Conservation (phyloP, 2,329 filamentous ascomycete genomes). For the Teratosphaeriaceae sp. region DNA sequence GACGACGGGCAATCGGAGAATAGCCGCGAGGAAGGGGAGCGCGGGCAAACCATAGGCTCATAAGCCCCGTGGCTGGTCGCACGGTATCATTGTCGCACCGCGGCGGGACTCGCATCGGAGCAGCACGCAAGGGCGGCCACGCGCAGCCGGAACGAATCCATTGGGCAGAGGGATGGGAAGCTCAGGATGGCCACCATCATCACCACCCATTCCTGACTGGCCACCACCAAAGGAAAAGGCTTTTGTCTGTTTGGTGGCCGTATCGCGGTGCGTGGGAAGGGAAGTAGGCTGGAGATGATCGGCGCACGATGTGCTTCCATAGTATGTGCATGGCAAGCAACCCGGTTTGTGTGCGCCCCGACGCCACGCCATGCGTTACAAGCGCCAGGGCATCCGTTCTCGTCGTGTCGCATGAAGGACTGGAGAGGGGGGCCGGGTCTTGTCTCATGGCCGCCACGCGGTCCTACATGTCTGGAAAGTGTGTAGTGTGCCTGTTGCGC, state of each 20-base stretch:
- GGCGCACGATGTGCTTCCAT: not conserved
- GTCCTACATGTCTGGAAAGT: slow-evolving; percentile 22
- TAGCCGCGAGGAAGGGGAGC: not conserved
- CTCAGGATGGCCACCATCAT: not conserved
- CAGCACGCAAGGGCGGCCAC: slow-evolving; percentile 1
- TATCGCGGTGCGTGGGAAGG: not conserved
- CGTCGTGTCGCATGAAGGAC: slow-evolving; percentile 1
- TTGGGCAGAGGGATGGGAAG: not conserved
- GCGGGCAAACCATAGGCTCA: not conserved
- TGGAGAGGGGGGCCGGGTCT: not conserved
- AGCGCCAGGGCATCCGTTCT: not conserved
- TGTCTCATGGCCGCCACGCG: slow-evolving; percentile 2
- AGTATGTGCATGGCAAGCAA: not conserved
- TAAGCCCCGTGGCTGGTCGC: not conserved
- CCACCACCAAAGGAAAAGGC: not conserved
- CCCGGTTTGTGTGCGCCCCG: not conserved
- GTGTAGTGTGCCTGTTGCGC: too few species aligned
- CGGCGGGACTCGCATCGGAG: not conserved
- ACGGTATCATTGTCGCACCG: not conserved
- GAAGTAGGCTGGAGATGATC: not conserved
- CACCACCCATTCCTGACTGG: not conserved
- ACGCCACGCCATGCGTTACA: not conserved
- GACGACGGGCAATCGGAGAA: not conserved
- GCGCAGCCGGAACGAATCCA: not conserved
- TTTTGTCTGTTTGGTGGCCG: not conserved